These are phyloP conservation scores for Novymonas esmeraldas DNA, from an alignment of 208 protist genomes.

Conservation along the genomic window DNA sequence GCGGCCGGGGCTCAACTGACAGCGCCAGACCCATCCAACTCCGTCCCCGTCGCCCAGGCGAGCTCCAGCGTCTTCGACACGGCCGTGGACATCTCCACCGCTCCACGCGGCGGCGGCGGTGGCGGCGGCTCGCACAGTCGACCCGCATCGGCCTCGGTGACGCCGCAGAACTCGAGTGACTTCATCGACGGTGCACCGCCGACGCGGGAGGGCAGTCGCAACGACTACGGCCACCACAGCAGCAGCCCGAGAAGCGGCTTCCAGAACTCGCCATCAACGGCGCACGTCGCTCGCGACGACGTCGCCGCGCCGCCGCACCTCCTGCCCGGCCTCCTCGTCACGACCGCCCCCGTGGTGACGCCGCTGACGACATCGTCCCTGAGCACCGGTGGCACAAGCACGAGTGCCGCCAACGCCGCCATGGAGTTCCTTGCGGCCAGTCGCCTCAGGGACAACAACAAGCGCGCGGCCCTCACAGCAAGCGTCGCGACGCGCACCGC, in stretches of 20 bases:
- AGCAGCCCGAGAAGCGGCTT: not conserved
- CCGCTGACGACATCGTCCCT: not conserved
- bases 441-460: constrained; percentile 18
- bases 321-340: not conserved
- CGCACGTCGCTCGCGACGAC: no score
- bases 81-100: not conserved
- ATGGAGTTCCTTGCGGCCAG: constrained; percentile 35
- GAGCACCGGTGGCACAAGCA: constrained; percentile 8
- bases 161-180: not conserved
- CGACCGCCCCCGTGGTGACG: not conserved
- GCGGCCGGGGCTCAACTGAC: not conserved
- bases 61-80: not conserved
- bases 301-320: not conserved
- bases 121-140: not conserved
- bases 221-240: not conserved
- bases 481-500: no score
- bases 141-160: not conserved
- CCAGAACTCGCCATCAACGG: not conserved
- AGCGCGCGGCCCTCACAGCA: not conserved
- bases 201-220: not conserved
- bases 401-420: constrained; percentile 26
- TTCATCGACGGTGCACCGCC: not conserved
- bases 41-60: not conserved
- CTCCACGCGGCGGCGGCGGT: not conserved
- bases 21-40: not conserved